Conservation (phyloP, 2,329 filamentous ascomycete species). For the Diaporthe vaccinii region DNA sequence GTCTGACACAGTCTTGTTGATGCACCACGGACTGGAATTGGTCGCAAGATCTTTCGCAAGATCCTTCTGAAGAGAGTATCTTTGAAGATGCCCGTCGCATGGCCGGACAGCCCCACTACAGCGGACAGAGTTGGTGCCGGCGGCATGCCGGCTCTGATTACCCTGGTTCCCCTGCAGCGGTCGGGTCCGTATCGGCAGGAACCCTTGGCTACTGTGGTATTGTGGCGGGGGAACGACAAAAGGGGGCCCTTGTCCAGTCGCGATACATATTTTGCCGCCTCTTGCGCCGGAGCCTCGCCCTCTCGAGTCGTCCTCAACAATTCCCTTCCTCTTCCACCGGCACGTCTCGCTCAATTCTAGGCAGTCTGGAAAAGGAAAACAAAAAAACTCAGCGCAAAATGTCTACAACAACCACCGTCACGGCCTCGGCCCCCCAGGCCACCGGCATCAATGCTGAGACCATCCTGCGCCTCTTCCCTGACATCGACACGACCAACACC, state of each 20-base stretch:
- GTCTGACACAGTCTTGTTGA: constrained; percentile 16
- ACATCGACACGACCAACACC: constrained; percentile 78
- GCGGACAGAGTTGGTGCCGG: neutral
- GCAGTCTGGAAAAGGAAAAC: neutral
- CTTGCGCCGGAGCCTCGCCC: neutral
- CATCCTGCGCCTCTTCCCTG: constrained; percentile 89
- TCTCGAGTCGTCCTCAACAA: neutral
- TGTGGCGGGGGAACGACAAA: constrained; percentile 16
- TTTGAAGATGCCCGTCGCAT: neutral
- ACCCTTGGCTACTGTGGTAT: neutral
- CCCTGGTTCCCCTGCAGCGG: constrained; percentile 9
- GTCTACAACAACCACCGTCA: constrained; percentile 59
- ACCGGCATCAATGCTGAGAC: constrained; percentile 85
- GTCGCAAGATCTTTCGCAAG: constrained; percentile 25
- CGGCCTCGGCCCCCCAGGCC: constrained; percentile 58
- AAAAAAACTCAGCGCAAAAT: constrained; percentile 42
- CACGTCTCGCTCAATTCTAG: neutral
- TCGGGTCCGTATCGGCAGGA: constrained; percentile 26
- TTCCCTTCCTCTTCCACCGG: neutral
- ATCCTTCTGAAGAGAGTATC: constrained; percentile 8
- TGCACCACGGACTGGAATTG: neutral
- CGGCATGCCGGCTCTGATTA: neutral
- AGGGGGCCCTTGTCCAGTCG: neutral
- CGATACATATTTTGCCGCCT: constrained; percentile 11
- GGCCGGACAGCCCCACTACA: constrained; percentile 25